Evolutionary conservation across 73 alveolate genomes (phyloP).

Genomic region (Chromera velia): DNA sequence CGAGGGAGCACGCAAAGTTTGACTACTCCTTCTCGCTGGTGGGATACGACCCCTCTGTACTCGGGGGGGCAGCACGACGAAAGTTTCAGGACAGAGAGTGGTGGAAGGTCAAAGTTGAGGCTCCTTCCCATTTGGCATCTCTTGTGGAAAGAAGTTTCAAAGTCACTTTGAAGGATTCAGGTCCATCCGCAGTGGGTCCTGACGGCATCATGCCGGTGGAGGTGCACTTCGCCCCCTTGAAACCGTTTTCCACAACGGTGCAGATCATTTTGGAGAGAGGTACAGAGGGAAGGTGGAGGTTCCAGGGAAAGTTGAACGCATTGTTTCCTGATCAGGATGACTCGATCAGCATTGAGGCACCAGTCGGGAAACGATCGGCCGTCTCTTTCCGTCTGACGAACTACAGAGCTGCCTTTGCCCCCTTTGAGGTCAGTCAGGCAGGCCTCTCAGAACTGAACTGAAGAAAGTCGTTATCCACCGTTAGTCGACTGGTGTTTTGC

Average conservation of each 20-base stretch:
- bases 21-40: not conserved
- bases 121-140: not conserved
- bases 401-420: not conserved
- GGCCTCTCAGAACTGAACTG: too few species aligned
- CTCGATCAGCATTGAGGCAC: constrained; percentile 73
- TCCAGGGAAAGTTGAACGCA: constrained; percentile 77
- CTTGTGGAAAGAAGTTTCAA: not conserved
- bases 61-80: not conserved
- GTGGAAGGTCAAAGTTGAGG: not conserved
- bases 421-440: not conserved
- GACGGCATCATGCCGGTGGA: constrained; percentile 58
- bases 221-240: constrained; percentile 78
- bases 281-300: constrained; percentile 87
- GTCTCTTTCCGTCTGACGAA: constrained; percentile 67
- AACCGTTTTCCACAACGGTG: constrained; percentile 76
- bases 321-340: constrained; percentile 84
- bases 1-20: not conserved
- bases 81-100: not conserved
- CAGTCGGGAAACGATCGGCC: constrained; percentile 76
- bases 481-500: too few species aligned
- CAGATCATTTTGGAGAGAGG: constrained; percentile 56
- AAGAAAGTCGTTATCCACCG: too few species aligned
- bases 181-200: constrained; percentile 45
- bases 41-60: not conserved
- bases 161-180: constrained; percentile 24